Percentiles rank a stretch among this genome's conserved stretches.
Conservation (phyloP, 148 eudicot species). For the Arbutus unedo region DNA sequence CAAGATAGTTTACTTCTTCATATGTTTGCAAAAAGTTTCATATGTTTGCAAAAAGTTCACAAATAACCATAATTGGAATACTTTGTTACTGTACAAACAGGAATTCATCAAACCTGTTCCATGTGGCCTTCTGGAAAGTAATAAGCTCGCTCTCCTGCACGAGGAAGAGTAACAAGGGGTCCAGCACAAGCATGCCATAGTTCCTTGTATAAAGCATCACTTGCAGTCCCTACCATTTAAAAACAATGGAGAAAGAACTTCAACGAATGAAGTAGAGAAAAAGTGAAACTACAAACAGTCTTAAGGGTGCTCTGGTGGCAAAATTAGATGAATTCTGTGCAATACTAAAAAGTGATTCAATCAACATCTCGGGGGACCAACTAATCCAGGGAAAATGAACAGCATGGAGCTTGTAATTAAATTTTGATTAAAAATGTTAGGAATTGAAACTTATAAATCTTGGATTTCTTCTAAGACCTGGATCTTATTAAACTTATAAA, state of each 20-base stretch:
- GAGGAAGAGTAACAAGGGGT: slow-evolving; percentile 83
- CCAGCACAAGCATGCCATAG: slow-evolving; percentile 99
- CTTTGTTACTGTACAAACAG: background rate
- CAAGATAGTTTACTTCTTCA: background rate
- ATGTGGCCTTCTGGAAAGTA: slow-evolving; percentile 97
- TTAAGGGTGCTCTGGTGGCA: background rate
- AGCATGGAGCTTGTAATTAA: background rate
- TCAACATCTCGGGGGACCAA: background rate
- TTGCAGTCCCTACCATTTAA: slow-evolving; percentile 23
- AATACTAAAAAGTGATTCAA: background rate
- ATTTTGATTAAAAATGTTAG: background rate
- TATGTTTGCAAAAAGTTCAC: background rate
- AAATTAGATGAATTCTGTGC: background rate
- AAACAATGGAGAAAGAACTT: background rate
- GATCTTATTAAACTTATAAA: background rate
- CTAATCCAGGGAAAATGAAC: background rate
- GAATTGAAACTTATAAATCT: background rate
- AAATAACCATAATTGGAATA: background rate
- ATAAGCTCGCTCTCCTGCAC: slow-evolving; percentile 81
- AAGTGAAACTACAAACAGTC: background rate
- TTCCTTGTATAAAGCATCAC: slow-evolving; percentile 72
- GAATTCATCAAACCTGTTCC: slow-evolving; percentile 68
- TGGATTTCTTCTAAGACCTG: background rate
- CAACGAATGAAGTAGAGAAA: background rate
- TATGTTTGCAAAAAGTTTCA: background rate